Conservation (phyloP, 306 rosid species). For the Fragaria iinumae region DNA sequence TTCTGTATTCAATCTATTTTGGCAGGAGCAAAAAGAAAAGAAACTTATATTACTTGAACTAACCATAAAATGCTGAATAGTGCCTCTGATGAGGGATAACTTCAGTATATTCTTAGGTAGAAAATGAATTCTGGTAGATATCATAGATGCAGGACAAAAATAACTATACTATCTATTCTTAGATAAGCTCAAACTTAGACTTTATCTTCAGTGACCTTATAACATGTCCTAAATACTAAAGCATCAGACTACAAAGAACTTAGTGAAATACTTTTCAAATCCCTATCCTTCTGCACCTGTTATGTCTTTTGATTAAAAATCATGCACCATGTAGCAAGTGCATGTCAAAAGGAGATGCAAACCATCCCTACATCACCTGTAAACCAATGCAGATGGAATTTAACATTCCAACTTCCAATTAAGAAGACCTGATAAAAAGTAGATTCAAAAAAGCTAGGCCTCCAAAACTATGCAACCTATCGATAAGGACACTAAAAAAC, state of each 20-base stretch:
- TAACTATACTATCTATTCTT: neutral
- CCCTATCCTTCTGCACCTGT: neutral
- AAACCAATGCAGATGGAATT: neutral
- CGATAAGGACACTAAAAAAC: neutral
- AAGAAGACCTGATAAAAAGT: neutral
- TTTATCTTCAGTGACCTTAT: neutral
- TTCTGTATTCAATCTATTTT: neutral
- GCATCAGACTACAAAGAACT: neutral
- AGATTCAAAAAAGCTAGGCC: neutral
- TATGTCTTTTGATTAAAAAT: neutral
- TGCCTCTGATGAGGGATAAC: neutral
- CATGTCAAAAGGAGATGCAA: neutral
- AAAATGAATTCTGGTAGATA: neutral
- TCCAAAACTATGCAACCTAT: neutral
- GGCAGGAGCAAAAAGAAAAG: neutral
- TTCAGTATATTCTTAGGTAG: neutral
- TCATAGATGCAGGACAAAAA: neutral
- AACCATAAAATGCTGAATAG: neutral
- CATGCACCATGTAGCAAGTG: neutral
- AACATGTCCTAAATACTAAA: neutral
- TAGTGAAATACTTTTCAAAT: neutral
- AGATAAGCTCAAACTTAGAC: neutral
- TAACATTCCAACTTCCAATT: neutral
- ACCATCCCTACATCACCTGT: neutral
- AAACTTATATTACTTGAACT: neutral